Conservation (phyloP, 176 grass and related monocot genomes). For the Carex littledalei region DNA sequence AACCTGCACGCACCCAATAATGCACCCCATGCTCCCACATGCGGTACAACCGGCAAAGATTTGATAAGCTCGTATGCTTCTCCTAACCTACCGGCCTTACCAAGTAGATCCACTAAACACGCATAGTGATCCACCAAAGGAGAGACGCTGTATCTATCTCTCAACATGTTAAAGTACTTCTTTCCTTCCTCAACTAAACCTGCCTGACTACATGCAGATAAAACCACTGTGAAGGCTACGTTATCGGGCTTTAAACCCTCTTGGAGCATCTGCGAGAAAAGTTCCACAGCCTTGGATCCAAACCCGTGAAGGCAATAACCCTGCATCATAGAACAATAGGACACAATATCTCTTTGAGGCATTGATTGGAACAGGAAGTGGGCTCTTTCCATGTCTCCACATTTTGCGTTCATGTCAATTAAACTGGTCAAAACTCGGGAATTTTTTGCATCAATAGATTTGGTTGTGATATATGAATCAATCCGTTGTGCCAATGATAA, state of each 20-base stretch:
- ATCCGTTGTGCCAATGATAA: slow-evolving; percentile 49
- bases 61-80: slow-evolving; percentile 70
- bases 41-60: slow-evolving; percentile 56
- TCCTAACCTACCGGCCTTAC: slow-evolving; percentile 50
- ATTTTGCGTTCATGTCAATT: slow-evolving; percentile 91
- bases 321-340: slow-evolving; percentile 91
- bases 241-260: slow-evolving; percentile 66
- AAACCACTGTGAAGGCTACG: slow-evolving; percentile 66
- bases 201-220: slow-evolving; percentile 76
- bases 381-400: slow-evolving; percentile 83
- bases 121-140: slow-evolving; percentile 72
- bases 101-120: slow-evolving; percentile 79
- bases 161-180: slow-evolving; percentile 68
- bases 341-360: slow-evolving; percentile 57
- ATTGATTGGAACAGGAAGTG: slow-evolving; percentile 63
- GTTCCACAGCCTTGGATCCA: slow-evolving; percentile 63
- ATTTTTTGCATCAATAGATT: slow-evolving; percentile 47
- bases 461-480: slow-evolving; percentile 46
- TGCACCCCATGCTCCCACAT: slow-evolving; percentile 88
- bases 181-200: slow-evolving; percentile 78
- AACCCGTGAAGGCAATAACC: slow-evolving; percentile 82
- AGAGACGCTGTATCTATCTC: slow-evolving; percentile 46
- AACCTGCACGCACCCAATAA: slow-evolving; percentile 64
- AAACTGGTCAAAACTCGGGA: slow-evolving; percentile 52
- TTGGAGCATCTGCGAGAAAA: slow-evolving; percentile 68